These are phyloP conservation scores for Myxozyma mucilagina DNA, from an alignment of 805 yeast species.

Conservation along the genomic window DNA sequence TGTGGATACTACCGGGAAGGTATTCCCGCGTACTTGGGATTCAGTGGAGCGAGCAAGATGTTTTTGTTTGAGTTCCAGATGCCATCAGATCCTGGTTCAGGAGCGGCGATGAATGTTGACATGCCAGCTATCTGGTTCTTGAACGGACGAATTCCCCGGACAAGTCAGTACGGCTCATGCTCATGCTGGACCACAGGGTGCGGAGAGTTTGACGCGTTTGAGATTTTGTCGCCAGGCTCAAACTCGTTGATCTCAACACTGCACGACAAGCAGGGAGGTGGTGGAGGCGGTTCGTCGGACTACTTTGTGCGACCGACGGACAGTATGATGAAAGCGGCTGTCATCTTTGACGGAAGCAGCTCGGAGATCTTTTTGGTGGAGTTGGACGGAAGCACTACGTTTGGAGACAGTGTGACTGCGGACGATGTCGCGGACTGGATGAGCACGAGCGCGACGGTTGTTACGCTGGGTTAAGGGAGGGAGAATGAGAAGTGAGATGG, in stretches of 20 bases:
- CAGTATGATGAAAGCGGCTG: conserved; percentile 85
- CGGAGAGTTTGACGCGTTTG: conserved; percentile 96
- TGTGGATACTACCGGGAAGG: conserved; percentile 88
- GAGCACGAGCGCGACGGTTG: conserved; percentile 15
- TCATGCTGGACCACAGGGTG: conserved; percentile 98
- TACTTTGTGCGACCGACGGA: conserved; percentile 83
- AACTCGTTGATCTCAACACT: conserved; percentile 68
- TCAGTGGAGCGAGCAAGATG: conserved; percentile 78
- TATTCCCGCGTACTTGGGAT: conserved; percentile 93
- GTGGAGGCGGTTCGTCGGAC: conserved; percentile 86
- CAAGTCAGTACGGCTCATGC: conserved; percentile 91
- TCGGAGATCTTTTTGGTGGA: conserved; percentile 56
- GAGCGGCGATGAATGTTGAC: conserved; percentile 64
- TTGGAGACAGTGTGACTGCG: conserved; percentile 55
- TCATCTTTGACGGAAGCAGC: conserved; percentile 59
- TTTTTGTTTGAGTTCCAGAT: conserved; percentile 91
- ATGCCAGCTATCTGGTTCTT: conserved; percentile 99
- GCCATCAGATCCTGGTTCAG: conserved; percentile 66
- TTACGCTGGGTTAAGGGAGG: conserved; percentile 16
- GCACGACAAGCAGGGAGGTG: conserved; percentile 76
- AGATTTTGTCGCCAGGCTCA: conserved; percentile 76
- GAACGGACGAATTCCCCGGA: conserved; percentile 95
- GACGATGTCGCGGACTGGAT: conserved; percentile 46
- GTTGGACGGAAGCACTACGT: conserved; percentile 51
- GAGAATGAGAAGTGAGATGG: not conserved